Evolutionary conservation across 2,329 filamentous ascomycete species (phyloP), one percentile per base, ranked within the genome.

Genomic region (Colletotrichum eremochloae): DNA sequence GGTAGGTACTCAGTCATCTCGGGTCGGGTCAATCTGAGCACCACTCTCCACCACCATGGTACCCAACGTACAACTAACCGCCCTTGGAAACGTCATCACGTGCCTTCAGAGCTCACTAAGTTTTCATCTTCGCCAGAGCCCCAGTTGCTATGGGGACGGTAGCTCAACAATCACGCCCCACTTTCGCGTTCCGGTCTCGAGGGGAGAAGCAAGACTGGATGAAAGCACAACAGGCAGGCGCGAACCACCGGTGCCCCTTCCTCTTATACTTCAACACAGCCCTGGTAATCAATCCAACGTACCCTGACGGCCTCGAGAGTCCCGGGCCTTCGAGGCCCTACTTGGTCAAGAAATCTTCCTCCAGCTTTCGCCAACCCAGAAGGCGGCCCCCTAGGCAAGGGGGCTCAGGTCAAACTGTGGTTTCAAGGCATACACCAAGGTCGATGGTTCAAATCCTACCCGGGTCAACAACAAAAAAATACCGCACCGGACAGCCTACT

Each of bases 401-500:
- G 53, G 53, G 53, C 24, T 57, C 33, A 15, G 53, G 53, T 57
- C 33, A 57, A 57, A 57, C 33, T 57, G 53, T 57, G 33, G n/a
- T 36, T n/a, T 24, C 36, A 33, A 38, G 33, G 53, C 33, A 57
- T 20, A 15, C 33, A 33, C 53, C 33, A 57, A 24, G 33, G 53
- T 57, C 53, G 11, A 57, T n/a, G n/a, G 53, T 57, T 57, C 53
- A 11, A 57, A 57, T 40, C 33, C 20, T 11, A 1, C 20, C 7
- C 18, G 2, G 5, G 15, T 36, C 53, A 18, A 18, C 20, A 52
- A 36, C 14, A 18, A 46, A 46, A n/a, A 46, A 20, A 14, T n/a
- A 12, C 53, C 53, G 53, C 53, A 36, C 53, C 20, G 33, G n/a
- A 57, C 20, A 57, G 33, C 53, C 53, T 57, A n/a, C 50, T 31